Percentiles rank a stretch among this genome's conserved stretches.
These are phyloP conservation scores for Lonicera japonica DNA, from an alignment of 129 eudicot species.

Conservation along the genomic window DNA sequence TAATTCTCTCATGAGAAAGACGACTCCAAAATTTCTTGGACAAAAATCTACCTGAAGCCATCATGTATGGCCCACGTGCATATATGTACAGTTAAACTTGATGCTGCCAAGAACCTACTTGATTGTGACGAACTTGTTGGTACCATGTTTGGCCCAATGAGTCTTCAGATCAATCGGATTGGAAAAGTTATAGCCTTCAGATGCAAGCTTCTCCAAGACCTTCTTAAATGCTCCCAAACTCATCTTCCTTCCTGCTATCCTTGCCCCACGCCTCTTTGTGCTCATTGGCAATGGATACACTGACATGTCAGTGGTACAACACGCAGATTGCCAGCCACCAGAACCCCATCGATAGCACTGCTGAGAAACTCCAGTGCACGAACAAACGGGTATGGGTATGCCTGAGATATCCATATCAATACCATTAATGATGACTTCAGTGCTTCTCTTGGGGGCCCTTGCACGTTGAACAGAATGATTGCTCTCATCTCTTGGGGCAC, in stretches of 20 bases:
- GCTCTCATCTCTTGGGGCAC: slow-evolving; percentile 15
- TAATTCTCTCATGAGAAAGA: background rate
- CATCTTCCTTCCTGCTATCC: slow-evolving; percentile 48
- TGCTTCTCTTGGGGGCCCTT: slow-evolving; percentile 35
- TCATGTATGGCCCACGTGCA: background rate
- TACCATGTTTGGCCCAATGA: slow-evolving; percentile 53
- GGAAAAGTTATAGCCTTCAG: slow-evolving; percentile 38
- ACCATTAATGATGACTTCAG: slow-evolving; percentile 30
- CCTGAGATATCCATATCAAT: slow-evolving; percentile 29
- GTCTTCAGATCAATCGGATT: slow-evolving; percentile 37
- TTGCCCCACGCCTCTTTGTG: slow-evolving; percentile 33
- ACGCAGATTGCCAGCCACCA: slow-evolving; percentile 53
- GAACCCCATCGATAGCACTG: slow-evolving; percentile 44
- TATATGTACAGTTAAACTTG: slow-evolving; percentile 8
- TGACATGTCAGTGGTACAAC: slow-evolving; percentile 40
- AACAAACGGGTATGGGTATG: slow-evolving; percentile 30
- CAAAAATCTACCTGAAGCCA: slow-evolving; percentile 14
- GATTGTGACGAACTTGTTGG: slow-evolving; percentile 43
- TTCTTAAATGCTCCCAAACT: slow-evolving; percentile 44
- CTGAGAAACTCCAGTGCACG: slow-evolving; percentile 32
- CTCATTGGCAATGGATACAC: slow-evolving; percentile 41
- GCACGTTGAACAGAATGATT: slow-evolving; percentile 13
- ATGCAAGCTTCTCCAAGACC: slow-evolving; percentile 31
- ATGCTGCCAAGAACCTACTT: slow-evolving; percentile 3
- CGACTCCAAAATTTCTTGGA: background rate